A percentile compares a stretch with the other conserved stretches of the same genome.
Evolutionary conservation across 192 early-diverging fungal species (phyloP).

Genomic region (Linnemannia schmuckeri): DNA sequence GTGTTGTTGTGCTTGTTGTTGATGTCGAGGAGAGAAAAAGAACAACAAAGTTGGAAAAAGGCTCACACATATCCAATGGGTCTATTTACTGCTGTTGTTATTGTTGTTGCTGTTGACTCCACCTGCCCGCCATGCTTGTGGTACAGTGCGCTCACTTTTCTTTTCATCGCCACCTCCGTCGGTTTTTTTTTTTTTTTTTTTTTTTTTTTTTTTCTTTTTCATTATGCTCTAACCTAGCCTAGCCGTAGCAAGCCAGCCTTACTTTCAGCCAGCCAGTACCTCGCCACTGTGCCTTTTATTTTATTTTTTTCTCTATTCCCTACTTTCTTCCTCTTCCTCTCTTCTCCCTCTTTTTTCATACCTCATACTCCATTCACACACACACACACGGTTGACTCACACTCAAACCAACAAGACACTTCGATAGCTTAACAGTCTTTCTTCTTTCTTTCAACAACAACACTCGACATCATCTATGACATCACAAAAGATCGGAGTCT

Average conservation of each 20-base stretch:
- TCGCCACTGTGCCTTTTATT: neutral
- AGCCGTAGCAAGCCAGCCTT: neutral
- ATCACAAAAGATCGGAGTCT: slow-evolving; percentile 32
- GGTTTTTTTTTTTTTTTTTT: no score
- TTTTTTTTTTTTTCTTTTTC: neutral
- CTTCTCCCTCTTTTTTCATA: neutral
- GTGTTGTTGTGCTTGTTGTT: no score
- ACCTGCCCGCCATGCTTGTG: neutral
- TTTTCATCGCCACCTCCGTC: neutral
- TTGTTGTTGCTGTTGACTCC: neutral
- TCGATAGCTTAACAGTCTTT: neutral
- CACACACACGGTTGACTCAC: neutral
- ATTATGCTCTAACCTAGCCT: no score
- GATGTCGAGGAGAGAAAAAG: neutral
- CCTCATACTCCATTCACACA: neutral
- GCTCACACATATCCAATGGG: neutral
- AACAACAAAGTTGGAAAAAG: neutral
- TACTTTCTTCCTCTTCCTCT: neutral
- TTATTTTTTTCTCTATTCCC: neutral
- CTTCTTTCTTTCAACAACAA: neutral
- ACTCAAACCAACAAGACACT: neutral
- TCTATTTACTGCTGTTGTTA: neutral
- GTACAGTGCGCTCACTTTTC: neutral
- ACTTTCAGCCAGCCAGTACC: neutral
- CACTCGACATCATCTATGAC: slow-evolving; percentile 1